Base-by-base conservation (phyloP, 345 rosid species). In the Syzygium aqueum region DNA sequence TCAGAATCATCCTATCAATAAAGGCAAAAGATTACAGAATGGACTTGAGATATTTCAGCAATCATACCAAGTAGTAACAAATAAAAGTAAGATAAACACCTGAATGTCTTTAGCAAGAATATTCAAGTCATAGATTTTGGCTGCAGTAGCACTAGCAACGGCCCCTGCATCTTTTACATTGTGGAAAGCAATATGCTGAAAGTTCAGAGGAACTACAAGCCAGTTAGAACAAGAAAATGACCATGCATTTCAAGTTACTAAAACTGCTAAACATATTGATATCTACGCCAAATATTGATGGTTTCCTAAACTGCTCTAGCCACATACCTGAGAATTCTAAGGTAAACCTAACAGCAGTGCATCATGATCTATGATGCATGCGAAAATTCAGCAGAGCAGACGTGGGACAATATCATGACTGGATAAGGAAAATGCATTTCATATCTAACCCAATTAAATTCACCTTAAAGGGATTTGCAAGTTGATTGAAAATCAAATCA, bases 21-120 rank as follows among this genome's bases (percentile, higher is more conserved):
- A 54, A 73, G 61, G 85, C 87, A 25, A 15, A 88, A 56, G 86
- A 53, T 49, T 16, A 51, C 12, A 8, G 84, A 8, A 85, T 33
- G 17, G 46, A 57, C 50, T 52, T 46, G 27, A 51, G 33, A 46
- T 67, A 87, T 30, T 86, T 17, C 78, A 49, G 46, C 51, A 59
- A 86, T 51, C 33, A 54, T 30, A 53, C 80, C 37, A 67, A 63
- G n/a, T 27, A 50, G n/a, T 46, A n/a, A 27, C 80, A 40, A 27
- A 57, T 17, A 54, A 57, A 65, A 8, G 78, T 53, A 77, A 46
- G 77, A 84, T 84, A 84, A 59, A 90, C 88, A 96, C 99, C 98
- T 96, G 99, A 89, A 97, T 94, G 91, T 97, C 97, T 93, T 94
- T 88, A 84, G 97, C 99, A 88, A 97, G 94, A 90, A 96, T 94